Percentiles rank a stretch among this genome's conserved stretches.
phyloP scores from a whole-genome alignment of 1,284 basidiomycete species.

The Inonotus obliquus region DNA sequence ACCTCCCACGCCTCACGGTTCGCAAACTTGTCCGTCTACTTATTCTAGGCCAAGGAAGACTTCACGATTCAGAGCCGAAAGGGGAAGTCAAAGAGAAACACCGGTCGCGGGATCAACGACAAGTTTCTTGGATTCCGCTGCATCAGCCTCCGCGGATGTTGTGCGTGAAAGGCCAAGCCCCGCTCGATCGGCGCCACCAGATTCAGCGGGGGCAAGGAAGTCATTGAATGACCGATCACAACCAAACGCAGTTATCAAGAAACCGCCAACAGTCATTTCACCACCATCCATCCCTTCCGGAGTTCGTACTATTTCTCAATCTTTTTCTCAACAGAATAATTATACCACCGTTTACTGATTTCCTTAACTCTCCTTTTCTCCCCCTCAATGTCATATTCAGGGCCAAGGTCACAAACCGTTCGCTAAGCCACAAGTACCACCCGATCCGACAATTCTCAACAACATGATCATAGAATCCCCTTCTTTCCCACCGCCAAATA shows the following conservation, averaged over 20 bases:
- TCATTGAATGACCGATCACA: neutral
- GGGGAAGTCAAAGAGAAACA: neutral
- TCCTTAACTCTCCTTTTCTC: no score
- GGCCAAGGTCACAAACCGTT: no score
- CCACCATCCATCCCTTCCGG: neutral
- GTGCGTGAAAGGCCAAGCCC: neutral
- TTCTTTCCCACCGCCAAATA: constrained; percentile 29
- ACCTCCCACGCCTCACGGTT: constrained; percentile 20
- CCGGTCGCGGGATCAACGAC: neutral
- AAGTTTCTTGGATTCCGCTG: neutral
- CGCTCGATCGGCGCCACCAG: neutral
- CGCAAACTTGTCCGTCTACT: constrained; percentile 18
- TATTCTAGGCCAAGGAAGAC: constrained; percentile 17
- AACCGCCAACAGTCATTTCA: constrained; percentile 6
- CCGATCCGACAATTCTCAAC: constrained; percentile 4
- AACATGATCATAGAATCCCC: constrained; percentile 31
- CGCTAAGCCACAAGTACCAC: neutral
- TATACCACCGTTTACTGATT: neutral
- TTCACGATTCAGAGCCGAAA: constrained; percentile 8
- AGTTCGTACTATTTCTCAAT: constrained; percentile 2
- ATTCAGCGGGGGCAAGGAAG: neutral
- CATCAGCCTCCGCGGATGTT: neutral
- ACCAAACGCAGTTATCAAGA: constrained; percentile 3
- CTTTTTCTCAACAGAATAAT: neutral
- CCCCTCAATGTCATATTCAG: no score